These are phyloP conservation scores for Candida takata DNA, from an alignment of 805 yeast genomes.

Conservation along the genomic window DNA sequence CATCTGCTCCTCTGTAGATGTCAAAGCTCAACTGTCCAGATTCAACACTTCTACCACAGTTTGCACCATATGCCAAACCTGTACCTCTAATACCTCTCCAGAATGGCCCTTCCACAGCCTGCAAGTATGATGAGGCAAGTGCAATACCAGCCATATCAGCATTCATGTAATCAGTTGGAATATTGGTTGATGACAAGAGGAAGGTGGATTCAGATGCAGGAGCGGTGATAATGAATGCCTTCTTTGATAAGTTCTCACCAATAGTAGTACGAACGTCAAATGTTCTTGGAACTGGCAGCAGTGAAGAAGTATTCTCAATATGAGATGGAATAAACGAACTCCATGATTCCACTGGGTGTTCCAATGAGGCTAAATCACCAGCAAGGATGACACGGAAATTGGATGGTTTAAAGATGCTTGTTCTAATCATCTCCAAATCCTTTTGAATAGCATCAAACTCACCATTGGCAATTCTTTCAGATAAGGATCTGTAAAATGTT, in stretches of 20 bases:
- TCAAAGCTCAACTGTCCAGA: conserved; percentile 58
- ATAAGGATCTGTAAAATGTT: conserved; percentile 39
- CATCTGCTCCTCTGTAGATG: conserved; percentile 81
- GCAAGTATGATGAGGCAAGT: conserved; percentile 68
- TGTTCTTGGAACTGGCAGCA: conserved; percentile 44
- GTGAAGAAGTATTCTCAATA: conserved; percentile 1
- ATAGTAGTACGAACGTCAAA: conserved; percentile 44
- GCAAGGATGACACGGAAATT: conserved; percentile 63
- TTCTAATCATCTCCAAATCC: conserved; percentile 46
- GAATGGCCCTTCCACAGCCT: conserved; percentile 91
- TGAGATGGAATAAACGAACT: conserved; percentile 19
- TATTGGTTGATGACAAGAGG: conserved; percentile 49
- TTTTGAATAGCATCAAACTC: conserved; percentile 38
- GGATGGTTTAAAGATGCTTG: conserved; percentile 43
- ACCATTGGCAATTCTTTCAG: conserved; percentile 48
- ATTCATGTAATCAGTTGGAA: conserved; percentile 48
- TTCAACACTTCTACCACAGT: conserved; percentile 51
- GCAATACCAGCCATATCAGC: conserved; percentile 64
- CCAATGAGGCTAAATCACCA: conserved; percentile 56
- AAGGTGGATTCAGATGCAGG: conserved; percentile 84
- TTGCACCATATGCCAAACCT: conserved; percentile 89
- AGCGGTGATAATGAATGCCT: conserved; percentile 59
- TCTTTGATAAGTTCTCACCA: conserved; percentile 45
- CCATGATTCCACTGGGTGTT: conserved; percentile 59
- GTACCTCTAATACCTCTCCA: conserved; percentile 95